Evolutionary conservation across 306 rosid genomes (phyloP).

Genomic region (Prinsepia uniflora): DNA sequence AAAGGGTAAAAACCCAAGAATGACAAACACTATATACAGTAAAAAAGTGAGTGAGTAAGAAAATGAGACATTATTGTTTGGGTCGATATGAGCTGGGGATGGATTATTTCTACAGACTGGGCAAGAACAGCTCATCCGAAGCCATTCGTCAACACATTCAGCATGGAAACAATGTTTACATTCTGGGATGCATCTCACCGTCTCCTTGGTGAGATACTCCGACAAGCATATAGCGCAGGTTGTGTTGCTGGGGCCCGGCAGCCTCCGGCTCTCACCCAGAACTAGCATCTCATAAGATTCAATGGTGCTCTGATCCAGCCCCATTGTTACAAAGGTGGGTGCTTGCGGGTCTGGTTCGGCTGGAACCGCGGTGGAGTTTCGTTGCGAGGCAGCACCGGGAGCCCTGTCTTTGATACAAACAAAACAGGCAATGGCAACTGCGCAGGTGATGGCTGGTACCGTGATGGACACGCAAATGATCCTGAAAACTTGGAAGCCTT

Average conservation of each 20-base stretch:
- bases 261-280: conserved; percentile 58
- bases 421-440: conserved; percentile 38
- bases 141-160: conserved; percentile 73
- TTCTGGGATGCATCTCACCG: conserved; percentile 66
- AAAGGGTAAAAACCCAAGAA: background rate
- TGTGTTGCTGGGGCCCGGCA: conserved; percentile 51
- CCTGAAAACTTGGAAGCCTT: conserved; percentile 34
- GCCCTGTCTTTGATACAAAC: conserved; percentile 31
- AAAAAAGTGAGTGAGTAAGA: background rate
- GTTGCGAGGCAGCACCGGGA: background rate
- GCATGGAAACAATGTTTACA: conserved; percentile 76
- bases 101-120: conserved; percentile 69
- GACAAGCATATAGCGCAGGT: conserved; percentile 66
- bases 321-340: conserved; percentile 21
- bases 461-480: conserved; percentile 45
- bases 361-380: conserved; percentile 28
- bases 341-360: conserved; percentile 23
- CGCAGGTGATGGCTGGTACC: conserved; percentile 40
- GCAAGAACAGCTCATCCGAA: conserved; percentile 47
- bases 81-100: conserved; percentile 27
- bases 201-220: conserved; percentile 59
- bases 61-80: background rate
- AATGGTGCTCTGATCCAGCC: conserved; percentile 60
- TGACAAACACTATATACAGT: background rate
- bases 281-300: conserved; percentile 61